Evolutionary conservation across 441 rosid genomes (phyloP).

Genomic region (Mallotus japonicus): DNA sequence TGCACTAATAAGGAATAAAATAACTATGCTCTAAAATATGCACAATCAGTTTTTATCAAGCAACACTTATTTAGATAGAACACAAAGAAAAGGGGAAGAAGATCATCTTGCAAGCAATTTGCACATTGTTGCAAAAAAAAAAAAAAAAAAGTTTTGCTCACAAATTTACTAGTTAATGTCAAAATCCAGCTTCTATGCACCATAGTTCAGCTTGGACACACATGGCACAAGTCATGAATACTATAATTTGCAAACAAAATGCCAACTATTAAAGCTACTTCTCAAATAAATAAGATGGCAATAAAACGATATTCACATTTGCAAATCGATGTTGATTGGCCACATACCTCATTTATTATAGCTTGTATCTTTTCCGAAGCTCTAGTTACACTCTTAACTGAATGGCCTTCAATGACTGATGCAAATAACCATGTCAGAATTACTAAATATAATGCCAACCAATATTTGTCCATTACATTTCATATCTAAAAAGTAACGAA

Average conservation of each 20-base stretch:
- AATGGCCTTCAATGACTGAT: slow-evolving; percentile 75
- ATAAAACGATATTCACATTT: background rate
- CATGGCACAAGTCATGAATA: slow-evolving; percentile 1
- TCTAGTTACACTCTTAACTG: slow-evolving; percentile 49
- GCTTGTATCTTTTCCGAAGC: slow-evolving; percentile 64
- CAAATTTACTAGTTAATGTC: background rate
- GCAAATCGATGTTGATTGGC: slow-evolving; percentile 10
- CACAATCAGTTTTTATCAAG: background rate
- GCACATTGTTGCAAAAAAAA: background rate
- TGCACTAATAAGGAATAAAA: background rate
- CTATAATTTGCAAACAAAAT: background rate
- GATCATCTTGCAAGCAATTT: background rate
- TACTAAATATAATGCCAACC: slow-evolving; percentile 15
- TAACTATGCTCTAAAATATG: background rate
- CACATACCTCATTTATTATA: slow-evolving; percentile 64
- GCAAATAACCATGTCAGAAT: slow-evolving; percentile 17
- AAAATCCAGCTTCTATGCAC: background rate
- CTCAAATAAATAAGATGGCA: background rate
- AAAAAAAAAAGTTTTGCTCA: background rate
- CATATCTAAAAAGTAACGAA: background rate
- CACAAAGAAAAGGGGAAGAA: slow-evolving; percentile 3
- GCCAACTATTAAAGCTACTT: slow-evolving; percentile 6
- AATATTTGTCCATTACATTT: background rate
- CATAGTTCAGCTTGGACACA: background rate
- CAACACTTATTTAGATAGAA: background rate